Evolutionary conservation across 164 flowering plant genomes (phyloP).

Genomic region (Stephania yunnanensis): DNA sequence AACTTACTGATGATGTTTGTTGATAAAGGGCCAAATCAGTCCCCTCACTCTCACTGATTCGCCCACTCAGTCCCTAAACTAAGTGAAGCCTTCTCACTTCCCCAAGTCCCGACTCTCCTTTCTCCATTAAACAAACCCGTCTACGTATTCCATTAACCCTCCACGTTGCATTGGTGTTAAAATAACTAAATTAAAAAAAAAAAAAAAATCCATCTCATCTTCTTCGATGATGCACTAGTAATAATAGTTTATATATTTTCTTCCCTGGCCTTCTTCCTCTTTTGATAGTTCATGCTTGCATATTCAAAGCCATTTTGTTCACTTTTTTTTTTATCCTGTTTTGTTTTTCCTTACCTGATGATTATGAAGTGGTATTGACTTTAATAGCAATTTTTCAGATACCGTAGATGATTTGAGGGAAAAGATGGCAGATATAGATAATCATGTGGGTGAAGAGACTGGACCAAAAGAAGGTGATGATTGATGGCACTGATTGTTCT

Average conservation of each 20-base stretch:
- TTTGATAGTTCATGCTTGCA: not conserved
- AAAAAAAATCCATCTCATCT: no score
- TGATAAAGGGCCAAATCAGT: no score
- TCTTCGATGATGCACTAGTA: not conserved
- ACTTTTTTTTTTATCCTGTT: not conserved
- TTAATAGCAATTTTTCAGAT: conserved; percentile 2
- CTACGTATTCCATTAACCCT: no score
- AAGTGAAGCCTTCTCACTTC: no score
- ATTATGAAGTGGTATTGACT: not conserved
- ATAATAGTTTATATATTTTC: no score
- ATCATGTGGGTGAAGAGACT: conserved; percentile 6
- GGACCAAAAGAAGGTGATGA: conserved; percentile 9
- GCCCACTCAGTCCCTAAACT: no score
- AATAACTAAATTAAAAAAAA: no score
- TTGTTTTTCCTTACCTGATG: not conserved
- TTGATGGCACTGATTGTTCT: not conserved
- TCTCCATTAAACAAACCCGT: no score
- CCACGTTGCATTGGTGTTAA: no score
- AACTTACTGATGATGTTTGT: no score
- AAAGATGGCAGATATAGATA: conserved; percentile 8
- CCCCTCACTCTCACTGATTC: no score
- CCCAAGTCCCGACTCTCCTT: no score
- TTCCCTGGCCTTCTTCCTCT: not conserved
- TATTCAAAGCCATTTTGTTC: not conserved
- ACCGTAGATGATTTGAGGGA: conserved; percentile 8